A percentile compares a stretch with the other conserved stretches of the same genome.
Conservation (phyloP, 768 basidiomycete species). For the Clitopilus hobsonii region DNA sequence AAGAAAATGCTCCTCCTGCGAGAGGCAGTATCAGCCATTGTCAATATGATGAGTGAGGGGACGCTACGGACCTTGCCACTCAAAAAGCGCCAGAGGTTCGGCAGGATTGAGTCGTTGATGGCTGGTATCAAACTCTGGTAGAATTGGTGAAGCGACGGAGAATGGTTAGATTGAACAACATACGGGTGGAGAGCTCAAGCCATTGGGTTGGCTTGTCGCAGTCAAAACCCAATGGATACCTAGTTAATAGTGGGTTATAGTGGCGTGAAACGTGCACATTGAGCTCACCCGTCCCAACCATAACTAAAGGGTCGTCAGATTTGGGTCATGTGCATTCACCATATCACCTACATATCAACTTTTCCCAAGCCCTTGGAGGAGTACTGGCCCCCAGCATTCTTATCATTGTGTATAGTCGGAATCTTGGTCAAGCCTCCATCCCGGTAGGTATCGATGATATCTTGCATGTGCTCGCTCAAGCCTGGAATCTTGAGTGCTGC, state of each 20-base stretch:
- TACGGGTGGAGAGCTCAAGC: slow-evolving; percentile 35
- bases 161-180: slow-evolving; percentile 5
- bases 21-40: not conserved
- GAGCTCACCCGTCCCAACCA: slow-evolving; percentile 29
- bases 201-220: slow-evolving; percentile 56
- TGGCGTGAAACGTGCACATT: not conserved
- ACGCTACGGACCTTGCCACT: slow-evolving; percentile 26
- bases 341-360: slow-evolving; percentile 25
- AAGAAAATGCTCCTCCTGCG: slow-evolving; percentile 29
- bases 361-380: slow-evolving; percentile 24
- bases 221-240: slow-evolving; percentile 62
- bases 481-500: slow-evolving; percentile 23
- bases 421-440: slow-evolving; percentile 31
- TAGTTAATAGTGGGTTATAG: not conserved
- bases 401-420: slow-evolving; percentile 32
- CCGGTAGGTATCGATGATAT: slow-evolving; percentile 30
- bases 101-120: slow-evolving; percentile 29
- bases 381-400: slow-evolving; percentile 24
- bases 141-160: not conserved
- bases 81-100: slow-evolving; percentile 30
- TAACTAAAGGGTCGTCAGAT: slow-evolving; percentile 25
- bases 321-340: not conserved
- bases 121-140: slow-evolving; percentile 23
- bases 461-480: slow-evolving; percentile 38
- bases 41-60: not conserved